Evolutionary conservation across 805 yeast species (phyloP).

Genomic region (Pichia gijzeniarum): DNA sequence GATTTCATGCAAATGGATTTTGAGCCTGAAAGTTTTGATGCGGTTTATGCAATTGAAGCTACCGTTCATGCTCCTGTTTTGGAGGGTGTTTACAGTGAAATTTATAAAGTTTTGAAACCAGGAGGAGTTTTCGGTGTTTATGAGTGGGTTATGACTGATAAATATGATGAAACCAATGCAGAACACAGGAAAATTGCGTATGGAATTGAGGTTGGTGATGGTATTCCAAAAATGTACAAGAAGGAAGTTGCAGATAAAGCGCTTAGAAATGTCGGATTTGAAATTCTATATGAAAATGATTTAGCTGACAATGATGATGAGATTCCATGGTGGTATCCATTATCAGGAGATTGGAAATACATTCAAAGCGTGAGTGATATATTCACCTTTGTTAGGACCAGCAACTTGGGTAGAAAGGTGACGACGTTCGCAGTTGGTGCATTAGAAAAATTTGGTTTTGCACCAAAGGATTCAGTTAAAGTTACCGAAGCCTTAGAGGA

Average conservation of each 20-base stretch:
- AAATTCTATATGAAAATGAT: constrained; percentile 67
- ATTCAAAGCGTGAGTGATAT: constrained; percentile 73
- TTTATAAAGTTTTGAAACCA: constrained; percentile 92
- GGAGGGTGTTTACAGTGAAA: constrained; percentile 93
- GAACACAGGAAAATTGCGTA: constrained; percentile 93
- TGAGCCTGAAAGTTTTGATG: constrained; percentile 83
- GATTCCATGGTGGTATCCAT: constrained; percentile 97
- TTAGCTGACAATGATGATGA: constrained; percentile 77
- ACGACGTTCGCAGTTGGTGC: constrained; percentile 75
- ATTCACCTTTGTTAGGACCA: constrained; percentile 83
- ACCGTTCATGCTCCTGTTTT: constrained; percentile 96
- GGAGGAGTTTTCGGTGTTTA: constrained; percentile 97
- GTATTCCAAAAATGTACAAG: constrained; percentile 94
- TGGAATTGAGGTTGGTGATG: constrained; percentile 98
- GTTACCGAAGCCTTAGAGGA: constrained; percentile 93
- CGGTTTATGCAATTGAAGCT: constrained; percentile 97
- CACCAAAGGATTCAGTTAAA: constrained; percentile 87
- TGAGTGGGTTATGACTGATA: constrained; percentile 99
- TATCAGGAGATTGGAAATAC: constrained; percentile 89
- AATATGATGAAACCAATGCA: constrained; percentile 76
- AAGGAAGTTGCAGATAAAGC: constrained; percentile 85
- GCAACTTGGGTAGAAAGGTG: constrained; percentile 74
- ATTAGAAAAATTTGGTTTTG: constrained; percentile 80
- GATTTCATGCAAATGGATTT: constrained; percentile 99
- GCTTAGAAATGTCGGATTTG: constrained; percentile 79